Evolutionary conservation across 1,284 basidiomycete species (phyloP), one percentile per base, ranked within the genome.

Genomic region (Fomitopsis pinicola): DNA sequence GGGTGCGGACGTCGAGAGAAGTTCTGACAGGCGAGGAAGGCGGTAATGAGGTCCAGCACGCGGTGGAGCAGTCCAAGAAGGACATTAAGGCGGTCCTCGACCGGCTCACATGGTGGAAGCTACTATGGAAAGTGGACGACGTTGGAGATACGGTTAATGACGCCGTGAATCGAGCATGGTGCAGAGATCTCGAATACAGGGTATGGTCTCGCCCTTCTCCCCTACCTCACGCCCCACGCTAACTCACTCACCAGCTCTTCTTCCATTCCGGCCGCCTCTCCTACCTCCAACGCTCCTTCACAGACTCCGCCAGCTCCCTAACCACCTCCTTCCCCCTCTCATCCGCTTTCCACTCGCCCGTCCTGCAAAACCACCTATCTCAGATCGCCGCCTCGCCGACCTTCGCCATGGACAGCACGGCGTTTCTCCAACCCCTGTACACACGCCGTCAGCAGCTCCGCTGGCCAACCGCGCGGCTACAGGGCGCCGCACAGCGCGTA

Each of bases 71-170:
- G 33, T 81, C 85, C 1, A 75, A 77, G 59, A 76, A 73, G 55
- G 77, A 81, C n/a, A 78, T 94, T 63, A 75, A 78, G 63, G 60
- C 70, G 2, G 77, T 85, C 0, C 78, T 93, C 71, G 76, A 80
- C 56, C 73, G 74, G 5, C 72, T 93, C 64, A 83, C 80, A 9
- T 92, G 88, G 85, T 87, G 87, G 81, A 83, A 79, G 63, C 80
- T 89, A 68, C 68, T 89, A 7, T 83, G 82, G 78, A 75, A 82
- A 8, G 84, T 91, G 1, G 93, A 95, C 69, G 92, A 93, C 63
- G 81, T 93, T 19, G 84, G 80, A 9, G 73, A 76, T 40, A 79
- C 86, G 35, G 73, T 95, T 9, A 77, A 75, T 1, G 67, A 77
- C 14, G 82, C 85, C 42, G 72, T 91, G 9, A 76, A 82, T 45